phyloP scores from a whole-genome alignment of 2,329 filamentous ascomycete species.

The Scedosporium aurantiacum region DNA sequence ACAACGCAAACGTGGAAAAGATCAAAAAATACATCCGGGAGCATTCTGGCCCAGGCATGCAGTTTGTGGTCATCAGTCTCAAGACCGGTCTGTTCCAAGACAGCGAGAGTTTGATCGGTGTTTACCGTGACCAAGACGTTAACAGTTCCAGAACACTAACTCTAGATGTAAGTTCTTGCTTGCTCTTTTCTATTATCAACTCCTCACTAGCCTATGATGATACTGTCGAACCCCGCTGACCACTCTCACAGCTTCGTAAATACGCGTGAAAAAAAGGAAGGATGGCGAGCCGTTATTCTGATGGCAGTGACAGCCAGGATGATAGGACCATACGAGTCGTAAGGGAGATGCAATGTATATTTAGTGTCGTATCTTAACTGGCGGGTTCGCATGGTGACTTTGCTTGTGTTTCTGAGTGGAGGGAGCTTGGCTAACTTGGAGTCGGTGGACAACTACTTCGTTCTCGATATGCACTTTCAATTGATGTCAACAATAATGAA shows the following conservation, averaged over 20 bases:
- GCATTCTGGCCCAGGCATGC: slow-evolving; percentile 92
- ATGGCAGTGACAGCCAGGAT: too few relatives aligned
- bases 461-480: not conserved
- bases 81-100: slow-evolving; percentile 95
- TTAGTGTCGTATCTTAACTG: too few relatives aligned
- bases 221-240: slow-evolving; percentile 11
- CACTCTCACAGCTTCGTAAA: slow-evolving; percentile 16
- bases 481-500: too few relatives aligned
- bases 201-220: not conserved
- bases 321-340: too few relatives aligned
- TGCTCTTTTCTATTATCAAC: too few relatives aligned
- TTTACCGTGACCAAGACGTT: slow-evolving; percentile 87
- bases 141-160: slow-evolving; percentile 89
- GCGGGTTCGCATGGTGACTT: not conserved
- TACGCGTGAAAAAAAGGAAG: slow-evolving; percentile 11
- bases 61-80: slow-evolving; percentile 95
- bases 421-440: not conserved
- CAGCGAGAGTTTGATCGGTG: slow-evolving; percentile 88
- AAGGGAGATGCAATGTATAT: too few relatives aligned
- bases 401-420: not conserved
- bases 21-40: slow-evolving; percentile 94
- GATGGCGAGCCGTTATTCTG: too few relatives aligned
- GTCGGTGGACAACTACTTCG: not conserved
- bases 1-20: slow-evolving; percentile 92
- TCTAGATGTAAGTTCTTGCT: slow-evolving; percentile 67